Evolutionary conservation across 1,284 basidiomycete genomes (phyloP), one percentile per base, ranked within the genome.

Genomic region (Paramarasmius palmivorus): DNA sequence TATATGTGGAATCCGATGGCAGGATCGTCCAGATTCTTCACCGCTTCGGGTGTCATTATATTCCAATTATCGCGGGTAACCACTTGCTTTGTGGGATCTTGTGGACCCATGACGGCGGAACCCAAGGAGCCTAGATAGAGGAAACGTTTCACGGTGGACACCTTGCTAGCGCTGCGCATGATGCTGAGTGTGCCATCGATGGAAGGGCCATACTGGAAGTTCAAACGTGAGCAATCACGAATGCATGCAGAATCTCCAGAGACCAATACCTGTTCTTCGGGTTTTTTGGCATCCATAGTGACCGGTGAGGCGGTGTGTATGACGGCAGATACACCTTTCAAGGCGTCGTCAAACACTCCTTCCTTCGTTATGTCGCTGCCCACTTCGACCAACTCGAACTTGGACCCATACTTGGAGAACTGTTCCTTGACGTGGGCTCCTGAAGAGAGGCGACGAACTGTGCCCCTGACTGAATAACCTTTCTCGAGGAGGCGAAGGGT

Each of bases 61-160:
- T 42, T 42, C 41, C 41, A 42, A n/a, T 42, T 42, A n/a, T 19
- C 41, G 41, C 41, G 41, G n/a, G 41, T 42, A 15, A 42, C 41
- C 15, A 42, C 41, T n/a, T 42, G 41, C n/a, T 42, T 8, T 2
- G 41, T 42, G 19, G 41, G 41, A 23, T 42, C 41, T 42, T 42
- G 17, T 6, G 41, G 41, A 23, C 41, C 41, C 41, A 42, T 19
- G n/a, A 42, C 41, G 9, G 41, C 41, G n/a, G 41, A 42, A 14
- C 41, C 41, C 41, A 42, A 8, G 41, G 41, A 42, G 17, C 41
- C 41, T 25, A 42, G 19, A n/a, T 42, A 42, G 41, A 42, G 41
- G 17, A 42, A 42, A n/a, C 41, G 41, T 42, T 42, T 19, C 17
- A 42, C 41, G 41, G 41, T 10, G 15, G 17, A 6, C 19, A 10